These are phyloP conservation scores for Fistulifera pelliculosa DNA, from an alignment of 108 stramenopile genomes.

Conservation along the genomic window DNA sequence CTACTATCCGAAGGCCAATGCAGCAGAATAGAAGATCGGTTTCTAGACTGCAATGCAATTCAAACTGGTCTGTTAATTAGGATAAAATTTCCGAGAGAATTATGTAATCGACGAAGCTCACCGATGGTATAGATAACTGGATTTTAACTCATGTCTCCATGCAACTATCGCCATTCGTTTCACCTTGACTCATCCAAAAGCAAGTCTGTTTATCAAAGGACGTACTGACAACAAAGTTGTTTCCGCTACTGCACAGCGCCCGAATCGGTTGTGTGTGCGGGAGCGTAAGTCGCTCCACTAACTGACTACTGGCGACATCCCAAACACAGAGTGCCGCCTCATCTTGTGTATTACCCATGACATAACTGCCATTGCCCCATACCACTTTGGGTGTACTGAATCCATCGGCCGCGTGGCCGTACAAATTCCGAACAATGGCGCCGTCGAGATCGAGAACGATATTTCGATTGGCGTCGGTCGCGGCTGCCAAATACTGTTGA, in stretches of 20 bases:
- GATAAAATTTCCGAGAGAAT: too few species aligned
- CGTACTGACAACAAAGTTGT: constrained; percentile 60
- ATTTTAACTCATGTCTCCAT: too few species aligned
- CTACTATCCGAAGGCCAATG: too few species aligned
- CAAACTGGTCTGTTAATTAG: too few species aligned
- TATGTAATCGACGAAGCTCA: too few species aligned
- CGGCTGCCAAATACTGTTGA: constrained; percentile 57
- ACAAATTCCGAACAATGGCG: constrained; percentile 63
- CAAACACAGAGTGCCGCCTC: constrained; percentile 60
- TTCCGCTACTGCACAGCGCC: constrained; percentile 50
- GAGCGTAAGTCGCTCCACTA: constrained; percentile 48
- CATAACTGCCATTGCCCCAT: constrained; percentile 68
- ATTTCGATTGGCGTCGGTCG: constrained; percentile 75
- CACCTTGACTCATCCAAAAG: constrained; percentile 30
- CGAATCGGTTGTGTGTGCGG: constrained; percentile 56
- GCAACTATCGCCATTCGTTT: too few species aligned
- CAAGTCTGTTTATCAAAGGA: constrained; percentile 71
- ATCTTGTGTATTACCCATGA: constrained; percentile 74
- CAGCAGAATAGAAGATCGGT: too few species aligned
- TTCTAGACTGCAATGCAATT: too few species aligned
- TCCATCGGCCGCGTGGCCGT: constrained; percentile 72
- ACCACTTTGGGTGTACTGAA: constrained; percentile 73
- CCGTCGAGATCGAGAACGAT: constrained; percentile 59
- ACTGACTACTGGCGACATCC: constrained; percentile 66
- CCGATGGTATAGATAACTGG: too few species aligned